These are phyloP conservation scores for Craspedostauros australis DNA, from an alignment of 108 stramenopile species.

Conservation along the genomic window DNA sequence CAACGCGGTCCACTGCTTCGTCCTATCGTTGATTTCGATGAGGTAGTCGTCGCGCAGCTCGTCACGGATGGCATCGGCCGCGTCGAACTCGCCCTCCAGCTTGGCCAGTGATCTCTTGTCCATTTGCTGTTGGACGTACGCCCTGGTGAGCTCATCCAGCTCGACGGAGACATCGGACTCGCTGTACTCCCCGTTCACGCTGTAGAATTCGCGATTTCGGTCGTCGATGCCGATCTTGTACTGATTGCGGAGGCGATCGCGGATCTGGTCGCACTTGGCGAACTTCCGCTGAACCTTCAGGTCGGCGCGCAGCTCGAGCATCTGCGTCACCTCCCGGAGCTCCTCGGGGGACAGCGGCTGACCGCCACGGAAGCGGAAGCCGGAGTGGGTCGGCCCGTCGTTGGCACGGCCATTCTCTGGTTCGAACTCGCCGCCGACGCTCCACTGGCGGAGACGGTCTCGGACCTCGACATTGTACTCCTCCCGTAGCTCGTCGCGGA, in stretches of 20 bases:
- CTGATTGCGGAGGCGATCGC: constrained; percentile 24
- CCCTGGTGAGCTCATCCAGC: too few species aligned
- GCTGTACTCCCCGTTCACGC: too few species aligned
- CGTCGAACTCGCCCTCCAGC: constrained; percentile 34
- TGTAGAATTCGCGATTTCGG: constrained; percentile 25
- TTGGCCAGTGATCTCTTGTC: constrained; percentile 35
- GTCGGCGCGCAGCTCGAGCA: constrained; percentile 18
- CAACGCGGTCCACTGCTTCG: constrained; percentile 35
- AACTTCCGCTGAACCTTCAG: constrained; percentile 35
- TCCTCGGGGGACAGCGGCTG: constrained; percentile 19
- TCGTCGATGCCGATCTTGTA: constrained; percentile 42
- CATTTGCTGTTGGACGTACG: constrained; percentile 22
- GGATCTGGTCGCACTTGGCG: constrained; percentile 45
- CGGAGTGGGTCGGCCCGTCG: too few species aligned
- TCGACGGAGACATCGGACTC: too few species aligned
- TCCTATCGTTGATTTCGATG: constrained; percentile 42
- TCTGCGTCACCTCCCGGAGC: constrained; percentile 5
- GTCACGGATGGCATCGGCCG: constrained; percentile 49
- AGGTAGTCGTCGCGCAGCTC: constrained; percentile 31
- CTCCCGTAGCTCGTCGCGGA: constrained; percentile 35
- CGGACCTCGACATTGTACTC: constrained; percentile 44
- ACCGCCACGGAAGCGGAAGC: too few species aligned
- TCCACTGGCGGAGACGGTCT: constrained; percentile 47
- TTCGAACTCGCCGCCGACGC: too few species aligned
- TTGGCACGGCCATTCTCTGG: too few species aligned